Base-by-base conservation (phyloP, 306 rosid species). In the Alnus glutinosa region DNA sequence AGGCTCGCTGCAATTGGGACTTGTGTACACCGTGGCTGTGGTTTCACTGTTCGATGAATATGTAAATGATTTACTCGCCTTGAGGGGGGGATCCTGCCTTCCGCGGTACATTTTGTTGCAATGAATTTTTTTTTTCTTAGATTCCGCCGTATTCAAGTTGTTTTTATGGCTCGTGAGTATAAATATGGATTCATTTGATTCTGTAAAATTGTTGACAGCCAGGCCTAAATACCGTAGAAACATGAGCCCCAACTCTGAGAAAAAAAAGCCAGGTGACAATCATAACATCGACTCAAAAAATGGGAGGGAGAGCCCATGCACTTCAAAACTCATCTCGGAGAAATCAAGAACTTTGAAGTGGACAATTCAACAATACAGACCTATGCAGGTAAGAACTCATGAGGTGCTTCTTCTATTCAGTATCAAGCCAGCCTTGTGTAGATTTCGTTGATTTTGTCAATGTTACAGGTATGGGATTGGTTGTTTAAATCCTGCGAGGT, bases 31-130 rank as follows among this genome's bases (percentile, higher is more conserved):
- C 57, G 68, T 91, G 14, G 83, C 98, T 4, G 94, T 84, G 75
- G 88, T 93, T 79, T 93, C 98, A 1, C 80, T 88, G 78, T 93
- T 91, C 49, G 98, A 93, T 76, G 98, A 93, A 83, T 91, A 93
- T 70, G 94, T 83, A 16, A 93, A 93, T 63, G 98, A 93, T 82
- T 83, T 93, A 62, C 94, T 93, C 75, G 86, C 85, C 85, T 75
- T 93, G 90, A 85, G 91, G 77, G 94, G 87, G 80, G 98, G 98
- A 46, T 89, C 98, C 75, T 89, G 97, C 86, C 84, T 93, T 70
- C 97, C 98, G 55, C 91, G 97, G 94, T 91, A 80, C 74, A 55
- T 63, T 55, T 75, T 50, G 6, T 49, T 49, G 14, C 13, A 49
- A 42, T 1, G 5, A 42, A 1, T 7, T 5, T 42, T 42, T 42